phyloP scores from a whole-genome alignment of 495 filamentous ascomycete species.

The Aspergillus kassunensis region DNA sequence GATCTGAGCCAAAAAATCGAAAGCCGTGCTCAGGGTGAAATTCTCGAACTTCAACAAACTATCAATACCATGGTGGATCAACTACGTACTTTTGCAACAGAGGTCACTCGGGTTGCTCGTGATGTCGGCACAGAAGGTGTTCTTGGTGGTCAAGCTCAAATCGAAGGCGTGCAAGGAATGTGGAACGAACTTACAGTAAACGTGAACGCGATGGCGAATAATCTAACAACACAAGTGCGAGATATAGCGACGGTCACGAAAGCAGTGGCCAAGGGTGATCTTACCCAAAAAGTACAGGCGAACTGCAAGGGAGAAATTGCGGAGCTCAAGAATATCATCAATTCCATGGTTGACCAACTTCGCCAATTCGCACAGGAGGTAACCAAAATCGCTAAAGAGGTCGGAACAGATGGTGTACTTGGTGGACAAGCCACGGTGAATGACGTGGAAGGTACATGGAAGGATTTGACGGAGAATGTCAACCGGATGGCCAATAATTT shows the following conservation, averaged over 20 bases:
- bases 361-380: conserved; percentile 97
- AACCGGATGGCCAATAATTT: conserved; percentile 99
- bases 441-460: conserved; percentile 97
- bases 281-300: conserved; percentile 95
- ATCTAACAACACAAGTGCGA: conserved; percentile 94
- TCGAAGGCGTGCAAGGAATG: conserved; percentile 78
- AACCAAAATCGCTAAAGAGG: conserved; percentile 94
- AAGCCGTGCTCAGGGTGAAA: conserved; percentile 90
- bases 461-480: conserved; percentile 94
- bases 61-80: conserved; percentile 99
- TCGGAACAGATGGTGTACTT: conserved; percentile 92
- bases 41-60: conserved; percentile 91
- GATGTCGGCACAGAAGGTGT: conserved; percentile 98
- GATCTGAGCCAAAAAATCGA: conserved; percentile 96
- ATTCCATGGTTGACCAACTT: conserved; percentile 97
- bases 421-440: conserved; percentile 96
- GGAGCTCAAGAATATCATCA: conserved; percentile 94
- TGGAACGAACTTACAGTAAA: conserved; percentile 99
- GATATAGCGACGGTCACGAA: conserved; percentile 99
- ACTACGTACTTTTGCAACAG: conserved; percentile 91
- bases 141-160: conserved; percentile 92
- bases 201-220: conserved; percentile 98
- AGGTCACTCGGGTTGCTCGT: conserved; percentile 93
- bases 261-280: conserved; percentile 90
- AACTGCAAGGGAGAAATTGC: conserved; percentile 96